Percentiles rank a stretch among this genome's conserved stretches.
Conservation (phyloP, 306 rosid species). For the Cucumis melo region DNA sequence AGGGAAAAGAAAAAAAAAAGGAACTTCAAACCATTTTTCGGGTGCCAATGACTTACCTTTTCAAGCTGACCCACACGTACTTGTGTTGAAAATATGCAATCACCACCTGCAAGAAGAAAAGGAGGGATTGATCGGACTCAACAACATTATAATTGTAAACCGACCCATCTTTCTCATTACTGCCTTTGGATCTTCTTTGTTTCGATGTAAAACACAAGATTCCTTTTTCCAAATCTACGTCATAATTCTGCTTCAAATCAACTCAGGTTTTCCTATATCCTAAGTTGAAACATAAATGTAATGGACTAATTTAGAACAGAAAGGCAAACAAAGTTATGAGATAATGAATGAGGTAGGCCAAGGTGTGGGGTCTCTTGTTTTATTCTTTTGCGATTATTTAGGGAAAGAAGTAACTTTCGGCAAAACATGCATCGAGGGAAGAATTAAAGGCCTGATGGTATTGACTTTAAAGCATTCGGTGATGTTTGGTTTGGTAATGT, state of each 20-base stretch:
- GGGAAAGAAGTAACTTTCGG: not conserved
- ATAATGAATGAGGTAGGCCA: not conserved
- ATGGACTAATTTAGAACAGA: not conserved
- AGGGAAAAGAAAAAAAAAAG: not conserved
- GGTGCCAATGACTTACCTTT: not conserved
- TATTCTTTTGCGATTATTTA: not conserved
- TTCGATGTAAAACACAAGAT: not conserved
- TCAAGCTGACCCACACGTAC: constrained; percentile 6
- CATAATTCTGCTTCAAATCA: not conserved
- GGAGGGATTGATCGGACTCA: not conserved
- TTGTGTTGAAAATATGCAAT: constrained; percentile 9
- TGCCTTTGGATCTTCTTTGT: not conserved
- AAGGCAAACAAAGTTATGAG: not conserved
- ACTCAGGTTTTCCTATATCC: not conserved
- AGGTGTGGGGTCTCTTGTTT: constrained; percentile 2
- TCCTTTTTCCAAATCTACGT: not conserved
- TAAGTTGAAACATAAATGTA: not conserved
- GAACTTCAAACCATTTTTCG: not conserved
- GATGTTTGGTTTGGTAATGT: not conserved
- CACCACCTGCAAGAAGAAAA: not conserved
- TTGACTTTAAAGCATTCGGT: constrained; percentile 10
- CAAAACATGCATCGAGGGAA: not conserved
- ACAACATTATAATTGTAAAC: not conserved
- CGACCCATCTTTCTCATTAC: not conserved
- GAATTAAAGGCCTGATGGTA: not conserved